These are phyloP conservation scores for Metschnikowia corniflorae DNA, from an alignment of 805 yeast species.

Conservation along the genomic window DNA sequence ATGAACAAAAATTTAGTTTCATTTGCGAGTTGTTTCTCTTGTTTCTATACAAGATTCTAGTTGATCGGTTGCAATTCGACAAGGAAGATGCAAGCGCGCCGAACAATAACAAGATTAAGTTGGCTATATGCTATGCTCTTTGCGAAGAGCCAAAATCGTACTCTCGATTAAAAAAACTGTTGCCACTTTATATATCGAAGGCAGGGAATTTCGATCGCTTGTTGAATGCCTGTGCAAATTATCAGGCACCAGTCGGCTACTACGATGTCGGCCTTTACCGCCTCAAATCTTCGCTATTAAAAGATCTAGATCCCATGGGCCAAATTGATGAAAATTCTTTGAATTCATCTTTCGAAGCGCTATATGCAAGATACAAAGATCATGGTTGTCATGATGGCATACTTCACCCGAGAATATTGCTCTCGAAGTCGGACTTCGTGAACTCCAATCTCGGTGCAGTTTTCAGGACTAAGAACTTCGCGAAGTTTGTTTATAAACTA, in stretches of 20 bases:
- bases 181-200: slow-evolving; percentile 22
- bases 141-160: slow-evolving; percentile 42
- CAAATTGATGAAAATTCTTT: slow-evolving; percentile 38
- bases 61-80: slow-evolving; percentile 32
- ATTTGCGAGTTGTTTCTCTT: slow-evolving; percentile 42
- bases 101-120: slow-evolving; percentile 24
- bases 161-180: slow-evolving; percentile 21
- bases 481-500: slow-evolving; percentile 55
- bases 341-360: slow-evolving; percentile 48
- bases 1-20: slow-evolving; percentile 46
- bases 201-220: slow-evolving; percentile 43
- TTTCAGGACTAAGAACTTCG: slow-evolving; percentile 50
- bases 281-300: slow-evolving; percentile 53
- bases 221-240: slow-evolving; percentile 61
- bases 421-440: slow-evolving; percentile 33
- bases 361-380: slow-evolving; percentile 37
- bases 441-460: slow-evolving; percentile 43
- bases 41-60: slow-evolving; percentile 44
- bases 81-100: neutral
- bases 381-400: slow-evolving; percentile 41
- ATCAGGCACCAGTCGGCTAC: slow-evolving; percentile 56
- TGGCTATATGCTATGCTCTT: slow-evolving; percentile 47
- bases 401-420: slow-evolving; percentile 43
- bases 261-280: slow-evolving; percentile 63
- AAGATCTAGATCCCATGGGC: slow-evolving; percentile 53